A percentile compares a stretch with the other conserved stretches of the same genome.
phyloP scores from a whole-genome alignment of 2,329 filamentous ascomycete genomes.

The Fusarium ramigenum region DNA sequence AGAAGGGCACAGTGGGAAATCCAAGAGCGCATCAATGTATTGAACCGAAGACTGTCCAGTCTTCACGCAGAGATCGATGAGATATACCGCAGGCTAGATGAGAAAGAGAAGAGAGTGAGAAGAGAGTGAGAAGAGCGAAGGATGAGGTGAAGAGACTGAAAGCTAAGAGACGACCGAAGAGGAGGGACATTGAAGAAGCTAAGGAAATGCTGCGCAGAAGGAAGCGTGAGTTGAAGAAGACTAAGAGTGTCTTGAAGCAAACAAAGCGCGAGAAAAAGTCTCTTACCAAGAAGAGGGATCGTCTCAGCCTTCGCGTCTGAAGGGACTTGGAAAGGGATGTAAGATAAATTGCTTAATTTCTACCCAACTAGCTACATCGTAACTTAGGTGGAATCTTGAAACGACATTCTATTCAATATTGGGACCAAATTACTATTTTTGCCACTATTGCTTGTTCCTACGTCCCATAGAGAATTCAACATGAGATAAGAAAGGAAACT shows the following conservation, averaged over 20 bases:
- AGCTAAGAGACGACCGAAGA: neutral
- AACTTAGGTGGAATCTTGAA: neutral
- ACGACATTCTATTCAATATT: fast-evolving
- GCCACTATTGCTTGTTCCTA: neutral
- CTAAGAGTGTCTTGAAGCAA: neutral
- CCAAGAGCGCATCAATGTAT: neutral
- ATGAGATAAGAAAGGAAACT: fast-evolving
- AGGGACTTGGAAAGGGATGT: fast-evolving
- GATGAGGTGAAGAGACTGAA: neutral
- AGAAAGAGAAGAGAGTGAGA: neutral
- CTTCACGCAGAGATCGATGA: neutral
- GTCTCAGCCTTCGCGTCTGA: neutral
- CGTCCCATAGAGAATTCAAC: fast-evolving
- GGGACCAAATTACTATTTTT: neutral
- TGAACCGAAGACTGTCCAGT: neutral
- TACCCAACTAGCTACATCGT: fast-evolving
- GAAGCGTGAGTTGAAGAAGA: neutral
- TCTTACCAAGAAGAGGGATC: neutral
- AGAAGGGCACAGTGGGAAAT: neutral
- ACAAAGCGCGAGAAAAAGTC: neutral
- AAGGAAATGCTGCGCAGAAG: neutral
- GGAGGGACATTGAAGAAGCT: fast-evolving
- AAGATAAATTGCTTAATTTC: fast-evolving
- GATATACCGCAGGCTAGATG: neutral
- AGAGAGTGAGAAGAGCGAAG: neutral